These are phyloP conservation scores for Thecaphora thlaspeos DNA, from an alignment of 1,284 basidiomycete species.

Conservation along the genomic window DNA sequence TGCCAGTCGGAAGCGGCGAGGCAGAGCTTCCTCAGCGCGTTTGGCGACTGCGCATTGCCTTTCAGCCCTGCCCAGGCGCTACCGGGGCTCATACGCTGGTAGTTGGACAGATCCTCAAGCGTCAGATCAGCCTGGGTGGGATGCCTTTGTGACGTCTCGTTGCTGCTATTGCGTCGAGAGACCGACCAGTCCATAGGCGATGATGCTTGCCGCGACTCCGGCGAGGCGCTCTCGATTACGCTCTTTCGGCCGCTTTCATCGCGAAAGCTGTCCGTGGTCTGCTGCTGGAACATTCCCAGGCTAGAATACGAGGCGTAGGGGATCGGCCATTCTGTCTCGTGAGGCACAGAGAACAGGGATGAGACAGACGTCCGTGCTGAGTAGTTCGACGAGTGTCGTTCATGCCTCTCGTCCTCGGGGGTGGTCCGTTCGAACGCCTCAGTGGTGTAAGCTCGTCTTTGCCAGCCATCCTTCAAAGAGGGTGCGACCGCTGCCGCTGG, in stretches of 20 bases:
- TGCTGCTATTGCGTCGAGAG: no score
- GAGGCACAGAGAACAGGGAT: neutral
- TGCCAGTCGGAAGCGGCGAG: constrained; percentile 10
- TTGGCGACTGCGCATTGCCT: constrained; percentile 9
- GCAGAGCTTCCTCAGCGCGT: constrained; percentile 15
- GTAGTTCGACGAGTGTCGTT: neutral
- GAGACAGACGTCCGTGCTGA: neutral
- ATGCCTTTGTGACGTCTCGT: no score
- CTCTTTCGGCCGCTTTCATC: neutral
- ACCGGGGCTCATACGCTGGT: neutral
- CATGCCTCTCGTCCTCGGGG: neutral
- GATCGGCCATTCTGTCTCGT: neutral
- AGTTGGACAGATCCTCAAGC: neutral
- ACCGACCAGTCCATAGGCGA: neutral
- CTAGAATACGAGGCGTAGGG: neutral
- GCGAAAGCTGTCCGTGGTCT: no score
- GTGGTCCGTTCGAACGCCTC: no score
- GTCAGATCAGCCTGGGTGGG: no score
- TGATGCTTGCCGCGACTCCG: neutral
- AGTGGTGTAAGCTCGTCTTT: no score
- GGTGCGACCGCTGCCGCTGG: no score
- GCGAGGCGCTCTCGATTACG: neutral
- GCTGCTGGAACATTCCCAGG: neutral
- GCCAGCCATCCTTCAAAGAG: no score
- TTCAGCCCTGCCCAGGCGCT: constrained; percentile 11